These are phyloP conservation scores for Pythium oligandrum DNA, from an alignment of 352 stramenopile genomes.

Conservation along the genomic window DNA sequence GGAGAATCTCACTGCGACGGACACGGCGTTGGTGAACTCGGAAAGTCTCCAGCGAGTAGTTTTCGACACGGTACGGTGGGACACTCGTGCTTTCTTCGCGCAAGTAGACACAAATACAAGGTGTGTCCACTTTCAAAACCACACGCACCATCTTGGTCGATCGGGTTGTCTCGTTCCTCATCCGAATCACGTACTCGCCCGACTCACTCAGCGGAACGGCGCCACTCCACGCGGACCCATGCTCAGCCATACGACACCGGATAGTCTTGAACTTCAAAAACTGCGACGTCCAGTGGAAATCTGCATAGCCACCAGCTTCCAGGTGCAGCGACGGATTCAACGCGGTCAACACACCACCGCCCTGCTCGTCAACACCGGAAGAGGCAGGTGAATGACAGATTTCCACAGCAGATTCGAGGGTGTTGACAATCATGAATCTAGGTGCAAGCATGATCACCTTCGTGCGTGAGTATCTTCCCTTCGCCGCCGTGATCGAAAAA, in stretches of 20 bases:
- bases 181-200: slow-evolving; percentile 75
- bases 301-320: slow-evolving; percentile 66
- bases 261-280: slow-evolving; percentile 72
- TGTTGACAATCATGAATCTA: slow-evolving; percentile 83
- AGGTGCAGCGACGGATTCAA: slow-evolving; percentile 67
- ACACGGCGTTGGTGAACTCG: slow-evolving; percentile 81
- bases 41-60: slow-evolving; percentile 86
- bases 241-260: slow-evolving; percentile 65
- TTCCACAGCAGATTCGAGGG: slow-evolving; percentile 58
- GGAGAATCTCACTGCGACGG: slow-evolving; percentile 75
- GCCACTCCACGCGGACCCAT: slow-evolving; percentile 82
- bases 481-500: slow-evolving; percentile 72
- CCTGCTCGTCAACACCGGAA: slow-evolving; percentile 21
- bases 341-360: slow-evolving; percentile 42
- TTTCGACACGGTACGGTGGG: slow-evolving; percentile 84
- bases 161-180: slow-evolving; percentile 79
- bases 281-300: slow-evolving; percentile 80
- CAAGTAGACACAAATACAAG: slow-evolving; percentile 79
- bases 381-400: slow-evolving; percentile 72
- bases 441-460: slow-evolving; percentile 87
- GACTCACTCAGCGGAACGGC: slow-evolving; percentile 70
- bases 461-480: slow-evolving; percentile 75
- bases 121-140: slow-evolving; percentile 69
- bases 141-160: slow-evolving; percentile 76
- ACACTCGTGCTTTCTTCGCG: slow-evolving; percentile 71